Evolutionary conservation across 1,284 basidiomycete species (phyloP).

Genomic region (Ustilago trichophora): DNA sequence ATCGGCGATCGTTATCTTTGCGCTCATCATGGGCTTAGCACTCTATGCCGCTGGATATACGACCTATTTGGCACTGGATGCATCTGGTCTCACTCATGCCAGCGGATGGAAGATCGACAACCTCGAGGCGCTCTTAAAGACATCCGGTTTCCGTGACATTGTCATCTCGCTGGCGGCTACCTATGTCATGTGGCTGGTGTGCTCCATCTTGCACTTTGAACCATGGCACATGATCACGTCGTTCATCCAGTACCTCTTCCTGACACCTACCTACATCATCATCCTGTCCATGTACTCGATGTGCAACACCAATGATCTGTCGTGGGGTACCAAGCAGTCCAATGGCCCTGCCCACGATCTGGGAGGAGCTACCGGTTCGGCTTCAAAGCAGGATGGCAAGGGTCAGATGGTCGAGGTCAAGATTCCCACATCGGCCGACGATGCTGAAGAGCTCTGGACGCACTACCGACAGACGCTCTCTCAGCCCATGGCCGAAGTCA

Average conservation of each 20-base stretch:
- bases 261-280: slow-evolving; percentile 62
- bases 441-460: slow-evolving; percentile 60
- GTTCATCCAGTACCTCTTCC: slow-evolving; percentile 61
- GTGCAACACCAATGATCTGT: slow-evolving; percentile 62
- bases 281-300: slow-evolving; percentile 64
- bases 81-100: slow-evolving; percentile 24
- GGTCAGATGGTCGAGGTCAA: slow-evolving; percentile 58
- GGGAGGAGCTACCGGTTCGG: slow-evolving; percentile 48
- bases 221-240: slow-evolving; percentile 65
- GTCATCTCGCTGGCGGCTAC: slow-evolving; percentile 64
- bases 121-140: slow-evolving; percentile 38
- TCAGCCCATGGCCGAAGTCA: slow-evolving; percentile 31
- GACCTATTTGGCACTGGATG: slow-evolving; percentile 52
- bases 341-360: slow-evolving; percentile 57
- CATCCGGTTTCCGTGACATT: slow-evolving; percentile 58
- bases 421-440: slow-evolving; percentile 57
- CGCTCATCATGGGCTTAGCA: slow-evolving; percentile 49
- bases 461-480: slow-evolving; percentile 62
- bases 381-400: slow-evolving; percentile 45
- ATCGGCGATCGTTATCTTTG: slow-evolving; percentile 60
- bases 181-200: slow-evolving; percentile 62
- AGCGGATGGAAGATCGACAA: slow-evolving; percentile 27
- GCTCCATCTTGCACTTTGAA: slow-evolving; percentile 58
- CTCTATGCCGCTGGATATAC: slow-evolving; percentile 59
- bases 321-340: slow-evolving; percentile 65